A percentile compares a stretch with the other conserved stretches of the same genome.
Conservation (phyloP, 768 basidiomycete species). For the Boletellus sp. region DNA sequence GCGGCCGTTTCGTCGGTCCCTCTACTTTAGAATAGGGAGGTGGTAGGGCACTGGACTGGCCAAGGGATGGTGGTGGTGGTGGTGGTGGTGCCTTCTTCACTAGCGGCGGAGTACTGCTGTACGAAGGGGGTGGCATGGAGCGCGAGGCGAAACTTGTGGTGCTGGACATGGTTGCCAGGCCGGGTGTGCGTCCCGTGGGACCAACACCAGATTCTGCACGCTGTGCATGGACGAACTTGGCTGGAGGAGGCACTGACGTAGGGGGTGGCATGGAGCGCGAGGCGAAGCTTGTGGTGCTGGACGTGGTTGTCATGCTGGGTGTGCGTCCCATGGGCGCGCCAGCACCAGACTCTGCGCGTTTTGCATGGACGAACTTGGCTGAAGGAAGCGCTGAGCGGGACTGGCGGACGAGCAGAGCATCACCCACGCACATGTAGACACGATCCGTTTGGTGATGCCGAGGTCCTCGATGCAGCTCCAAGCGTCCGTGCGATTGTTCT, state of each 20-base stretch:
- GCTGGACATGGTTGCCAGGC: slow-evolving; percentile 25
- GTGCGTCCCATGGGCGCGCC: slow-evolving; percentile 36
- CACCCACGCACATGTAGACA: slow-evolving; percentile 71
- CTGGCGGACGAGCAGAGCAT: background rate
- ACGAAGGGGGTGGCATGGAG: slow-evolving; percentile 21
- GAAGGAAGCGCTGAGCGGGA: slow-evolving; percentile 10
- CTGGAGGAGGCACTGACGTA: slow-evolving; percentile 34
- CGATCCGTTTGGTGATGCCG: slow-evolving; percentile 75
- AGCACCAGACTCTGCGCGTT: slow-evolving; percentile 34
- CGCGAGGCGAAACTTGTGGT: slow-evolving; percentile 25
- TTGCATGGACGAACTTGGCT: slow-evolving; percentile 69
- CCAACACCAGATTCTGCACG: slow-evolving; percentile 32
- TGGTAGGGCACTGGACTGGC: slow-evolving; percentile 41
- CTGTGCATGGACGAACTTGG: slow-evolving; percentile 62
- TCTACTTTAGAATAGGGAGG: slow-evolving; percentile 32
- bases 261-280: slow-evolving; percentile 27
- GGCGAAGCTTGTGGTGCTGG: slow-evolving; percentile 26
- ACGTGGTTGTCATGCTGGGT: slow-evolving; percentile 22
- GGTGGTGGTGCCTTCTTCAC: slow-evolving; percentile 45
- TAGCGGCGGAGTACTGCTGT: slow-evolving; percentile 29
- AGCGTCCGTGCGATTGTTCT: slow-evolving; percentile 79
- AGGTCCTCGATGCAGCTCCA: slow-evolving; percentile 76
- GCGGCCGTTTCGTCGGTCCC: slow-evolving; percentile 64
- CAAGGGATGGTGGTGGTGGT: slow-evolving; percentile 24
- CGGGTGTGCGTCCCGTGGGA: slow-evolving; percentile 34